Conservation (phyloP, 1,284 basidiomycete genomes). For the Xanthoconium separans region DNA sequence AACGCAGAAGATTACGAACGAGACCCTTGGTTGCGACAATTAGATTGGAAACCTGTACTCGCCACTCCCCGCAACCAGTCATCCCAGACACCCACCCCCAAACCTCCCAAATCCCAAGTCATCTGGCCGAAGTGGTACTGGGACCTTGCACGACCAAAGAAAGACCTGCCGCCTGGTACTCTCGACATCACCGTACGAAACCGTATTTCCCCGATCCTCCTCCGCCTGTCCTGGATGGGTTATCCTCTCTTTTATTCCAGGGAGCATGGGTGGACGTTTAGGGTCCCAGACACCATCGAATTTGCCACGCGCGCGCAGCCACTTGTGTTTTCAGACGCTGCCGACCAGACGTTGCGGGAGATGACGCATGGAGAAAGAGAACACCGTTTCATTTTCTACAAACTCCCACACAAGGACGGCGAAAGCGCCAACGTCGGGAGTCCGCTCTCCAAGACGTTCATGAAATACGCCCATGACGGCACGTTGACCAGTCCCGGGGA, state of each 20-base stretch:
- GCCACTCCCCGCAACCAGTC: not conserved
- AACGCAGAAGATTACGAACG: constrained; percentile 25
- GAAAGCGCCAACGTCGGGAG: constrained; percentile 93
- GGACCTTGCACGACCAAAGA: constrained; percentile 79
- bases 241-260: constrained; percentile 86
- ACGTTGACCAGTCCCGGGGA: constrained; percentile 77
- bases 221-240: constrained; percentile 86
- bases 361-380: constrained; percentile 33
- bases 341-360: constrained; percentile 57
- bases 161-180: constrained; percentile 59
- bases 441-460: constrained; percentile 88
- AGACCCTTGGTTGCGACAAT: constrained; percentile 62
- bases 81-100: not conserved
- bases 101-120: constrained; percentile 28
- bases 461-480: constrained; percentile 86
- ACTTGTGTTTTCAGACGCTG: constrained; percentile 59
- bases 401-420: constrained; percentile 95
- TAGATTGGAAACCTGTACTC: constrained; percentile 56
- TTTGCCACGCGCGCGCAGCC: constrained; percentile 35
- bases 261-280: constrained; percentile 91
- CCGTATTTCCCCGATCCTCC: constrained; percentile 80
- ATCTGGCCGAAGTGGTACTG: constrained; percentile 95
- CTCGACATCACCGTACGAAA: constrained; percentile 89
- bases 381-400: constrained; percentile 73
- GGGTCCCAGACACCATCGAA: constrained; percentile 51